Evolutionary conservation across 2,329 filamentous ascomycete genomes (phyloP).

Genomic region (Aspergillus cejpii): DNA sequence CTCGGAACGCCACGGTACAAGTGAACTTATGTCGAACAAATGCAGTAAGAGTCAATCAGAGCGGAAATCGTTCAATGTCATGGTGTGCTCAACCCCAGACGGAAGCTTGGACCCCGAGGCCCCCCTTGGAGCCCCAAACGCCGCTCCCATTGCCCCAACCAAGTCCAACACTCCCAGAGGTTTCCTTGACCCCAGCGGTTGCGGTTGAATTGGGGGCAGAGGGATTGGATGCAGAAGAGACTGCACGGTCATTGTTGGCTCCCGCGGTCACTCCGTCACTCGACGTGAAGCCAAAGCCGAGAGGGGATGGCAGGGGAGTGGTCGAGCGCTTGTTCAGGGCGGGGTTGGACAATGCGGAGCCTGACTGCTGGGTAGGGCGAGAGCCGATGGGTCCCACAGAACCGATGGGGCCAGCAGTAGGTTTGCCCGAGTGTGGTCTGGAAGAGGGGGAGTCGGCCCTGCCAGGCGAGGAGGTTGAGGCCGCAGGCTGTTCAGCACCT

Average conservation of each 20-base stretch:
- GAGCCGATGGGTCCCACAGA: slow-evolving; percentile 91
- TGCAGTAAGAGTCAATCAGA: slow-evolving; percentile 4
- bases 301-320: slow-evolving; percentile 83
- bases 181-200: slow-evolving; percentile 32
- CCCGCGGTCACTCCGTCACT: slow-evolving; percentile 38
- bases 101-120: slow-evolving; percentile 79
- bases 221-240: slow-evolving; percentile 56
- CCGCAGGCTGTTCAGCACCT: slow-evolving; percentile 59
- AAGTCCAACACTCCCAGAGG: slow-evolving; percentile 44
- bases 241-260: slow-evolving; percentile 46
- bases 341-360: slow-evolving; percentile 46
- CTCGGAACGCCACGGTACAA: slow-evolving; percentile 26
- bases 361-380: slow-evolving; percentile 61
- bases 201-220: slow-evolving; percentile 40
- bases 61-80: not conserved
- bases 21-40: slow-evolving; percentile 16
- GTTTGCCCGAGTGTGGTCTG: slow-evolving; percentile 51
- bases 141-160: slow-evolving; percentile 75
- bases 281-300: slow-evolving; percentile 64
- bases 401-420: slow-evolving; percentile 48
- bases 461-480: slow-evolving; percentile 78
- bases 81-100: slow-evolving; percentile 69
- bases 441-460: slow-evolving; percentile 66
- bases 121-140: slow-evolving; percentile 78
- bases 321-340: slow-evolving; percentile 73